These are phyloP conservation scores for Epichloe uncinata DNA, from an alignment of 2,329 filamentous ascomycete species.

Conservation along the genomic window DNA sequence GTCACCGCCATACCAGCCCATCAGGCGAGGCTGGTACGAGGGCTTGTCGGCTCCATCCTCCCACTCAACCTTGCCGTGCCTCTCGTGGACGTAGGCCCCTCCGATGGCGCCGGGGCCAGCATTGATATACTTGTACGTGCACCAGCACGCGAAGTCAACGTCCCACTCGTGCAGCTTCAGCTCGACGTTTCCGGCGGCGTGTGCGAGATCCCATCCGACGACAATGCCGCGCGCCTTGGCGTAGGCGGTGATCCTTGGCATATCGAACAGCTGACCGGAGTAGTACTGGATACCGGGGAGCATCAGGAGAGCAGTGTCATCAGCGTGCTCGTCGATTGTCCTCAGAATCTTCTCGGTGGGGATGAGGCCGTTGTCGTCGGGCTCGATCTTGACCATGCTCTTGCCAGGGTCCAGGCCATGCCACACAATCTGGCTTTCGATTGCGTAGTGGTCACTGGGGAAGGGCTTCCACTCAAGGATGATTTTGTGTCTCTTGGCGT, in stretches of 20 bases:
- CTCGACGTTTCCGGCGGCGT: slow-evolving; percentile 74
- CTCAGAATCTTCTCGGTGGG: slow-evolving; percentile 58
- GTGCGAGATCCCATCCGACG: slow-evolving; percentile 81
- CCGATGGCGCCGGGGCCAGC: slow-evolving; percentile 71
- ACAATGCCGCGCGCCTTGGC: slow-evolving; percentile 58
- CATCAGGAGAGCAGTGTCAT: slow-evolving; percentile 60
- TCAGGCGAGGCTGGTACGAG: slow-evolving; percentile 50
- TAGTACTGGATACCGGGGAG: slow-evolving; percentile 88
- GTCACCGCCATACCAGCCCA: slow-evolving; percentile 81
- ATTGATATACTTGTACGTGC: slow-evolving; percentile 91
- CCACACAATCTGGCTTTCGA: slow-evolving; percentile 65
- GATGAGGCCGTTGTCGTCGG: slow-evolving; percentile 46
- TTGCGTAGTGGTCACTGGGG: slow-evolving; percentile 75
- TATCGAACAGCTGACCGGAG: slow-evolving; percentile 79
- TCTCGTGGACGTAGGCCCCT: slow-evolving; percentile 71
- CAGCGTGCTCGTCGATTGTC: slow-evolving; percentile 61
- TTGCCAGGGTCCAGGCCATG: slow-evolving; percentile 53
- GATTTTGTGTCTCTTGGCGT: slow-evolving; percentile 54
- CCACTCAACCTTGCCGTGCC: slow-evolving; percentile 45
- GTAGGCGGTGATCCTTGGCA: slow-evolving; percentile 62
- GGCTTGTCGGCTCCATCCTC: slow-evolving; percentile 22
- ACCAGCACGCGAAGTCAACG: slow-evolving; percentile 88
- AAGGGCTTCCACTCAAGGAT: slow-evolving; percentile 86
- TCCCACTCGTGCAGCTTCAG: slow-evolving; percentile 77
- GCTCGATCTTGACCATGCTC: slow-evolving; percentile 63